Base-by-base conservation (phyloP, 768 basidiomycete genomes). In the Tylopilus sp. region DNA sequence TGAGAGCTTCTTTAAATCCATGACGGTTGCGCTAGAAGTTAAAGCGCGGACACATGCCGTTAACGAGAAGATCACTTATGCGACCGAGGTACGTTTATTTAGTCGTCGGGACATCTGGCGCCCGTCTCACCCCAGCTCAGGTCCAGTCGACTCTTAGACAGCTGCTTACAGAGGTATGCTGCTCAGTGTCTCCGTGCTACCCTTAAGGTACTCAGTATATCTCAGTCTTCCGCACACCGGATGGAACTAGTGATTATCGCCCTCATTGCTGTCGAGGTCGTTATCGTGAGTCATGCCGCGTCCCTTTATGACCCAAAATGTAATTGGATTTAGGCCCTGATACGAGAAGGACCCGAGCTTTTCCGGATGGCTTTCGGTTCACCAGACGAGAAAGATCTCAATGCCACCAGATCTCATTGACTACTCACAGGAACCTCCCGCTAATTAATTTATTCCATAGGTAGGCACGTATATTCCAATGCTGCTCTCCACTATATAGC, bases 181-280 rank as follows among this genome's bases (percentile, higher is more conserved):
- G 13, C 22, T 50, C 24, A 24, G 6, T 21, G 8, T 48, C 11
- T 14, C 51, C 29, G 14, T 33, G 11, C 12, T 28, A 1, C 17
- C n/a, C 21, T 6, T 25, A 31, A 33, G 8, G 19, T 38, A 17
- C 46, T 56, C 21, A 53, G 26, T 17, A 11, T 45, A 45, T 55
- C 11, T n/a, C 61, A 96, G 90, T 90, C 92, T 4, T 91, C 89
- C 6, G 82, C 80, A 3, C 92, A 97, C 63, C 84, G 89, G 3
- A 94, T 98, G 89, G 96, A 98, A 71, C 76, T 96, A 6, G 89
- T 98, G 56, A 98, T 98, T 66, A 98, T 98, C 59, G 79, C 83
- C 2, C 85, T 98, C 45, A 97, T 98, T 63, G 91, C 94, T 0
- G 92, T 97, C 12, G 93, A 96, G 69, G 92, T 94, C n/a, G 76